These are phyloP conservation scores for Cerioporus squamosus DNA, from an alignment of 1,284 basidiomycete genomes.

Conservation along the genomic window DNA sequence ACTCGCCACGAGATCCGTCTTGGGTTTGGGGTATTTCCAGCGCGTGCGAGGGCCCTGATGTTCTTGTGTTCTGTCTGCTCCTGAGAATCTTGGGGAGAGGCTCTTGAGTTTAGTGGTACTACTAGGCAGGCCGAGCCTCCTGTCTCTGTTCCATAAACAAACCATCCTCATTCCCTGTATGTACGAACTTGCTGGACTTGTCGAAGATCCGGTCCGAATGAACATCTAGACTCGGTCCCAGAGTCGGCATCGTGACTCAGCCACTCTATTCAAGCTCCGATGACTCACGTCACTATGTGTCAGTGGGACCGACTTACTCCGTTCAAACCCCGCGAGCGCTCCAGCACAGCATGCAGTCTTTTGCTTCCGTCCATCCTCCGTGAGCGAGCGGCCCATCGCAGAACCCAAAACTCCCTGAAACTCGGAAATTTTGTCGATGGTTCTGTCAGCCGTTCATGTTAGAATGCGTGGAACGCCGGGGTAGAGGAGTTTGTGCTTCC, in stretches of 20 bases:
- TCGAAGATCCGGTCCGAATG: not conserved
- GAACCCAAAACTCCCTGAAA: not conserved
- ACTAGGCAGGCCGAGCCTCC: too few species aligned
- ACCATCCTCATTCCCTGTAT: not conserved
- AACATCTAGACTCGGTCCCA: too few species aligned
- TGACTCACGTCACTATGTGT: too few species aligned
- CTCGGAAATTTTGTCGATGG: not conserved
- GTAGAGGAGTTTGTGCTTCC: too few species aligned
- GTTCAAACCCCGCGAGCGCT: too few species aligned
- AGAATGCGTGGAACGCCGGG: too few species aligned
- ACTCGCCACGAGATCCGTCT: not conserved
- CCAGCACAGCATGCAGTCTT: not conserved
- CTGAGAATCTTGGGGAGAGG: too few species aligned
- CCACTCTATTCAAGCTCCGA: not conserved
- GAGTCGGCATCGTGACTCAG: not conserved
- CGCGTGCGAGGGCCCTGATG: not conserved
- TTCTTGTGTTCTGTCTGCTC: not conserved
- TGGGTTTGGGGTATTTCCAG: not conserved
- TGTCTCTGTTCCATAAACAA: slow-evolving; percentile 1
- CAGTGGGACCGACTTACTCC: too few species aligned
- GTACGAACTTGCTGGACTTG: not conserved
- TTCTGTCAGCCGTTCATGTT: not conserved
- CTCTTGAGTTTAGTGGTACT: too few species aligned
- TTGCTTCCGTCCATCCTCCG: not conserved
- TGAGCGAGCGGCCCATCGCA: not conserved